A percentile compares a stretch with the other conserved stretches of the same genome.
These are phyloP conservation scores for Yamadazyma sp. DNA, from an alignment of 805 yeast genomes.

Conservation along the genomic window DNA sequence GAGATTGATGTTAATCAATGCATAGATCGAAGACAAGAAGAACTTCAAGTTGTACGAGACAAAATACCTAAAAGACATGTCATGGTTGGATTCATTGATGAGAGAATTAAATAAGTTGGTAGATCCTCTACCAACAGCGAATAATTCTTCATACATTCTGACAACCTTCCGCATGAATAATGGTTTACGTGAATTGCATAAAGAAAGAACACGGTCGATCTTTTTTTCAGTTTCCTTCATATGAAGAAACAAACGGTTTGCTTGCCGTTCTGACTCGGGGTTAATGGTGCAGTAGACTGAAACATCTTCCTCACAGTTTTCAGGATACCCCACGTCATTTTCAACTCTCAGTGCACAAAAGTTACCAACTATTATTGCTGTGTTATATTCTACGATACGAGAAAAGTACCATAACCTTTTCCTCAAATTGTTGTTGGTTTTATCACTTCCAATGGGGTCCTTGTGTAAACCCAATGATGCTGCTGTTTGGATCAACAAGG, in stretches of 20 bases:
- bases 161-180: neutral
- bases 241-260: neutral
- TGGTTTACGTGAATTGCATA: constrained; percentile 4
- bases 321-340: neutral
- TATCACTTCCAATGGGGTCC: constrained; percentile 29
- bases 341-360: neutral
- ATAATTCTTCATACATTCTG: neutral
- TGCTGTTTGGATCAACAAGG: constrained; percentile 40
- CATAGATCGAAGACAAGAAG: constrained; percentile 20
- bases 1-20: constrained; percentile 18
- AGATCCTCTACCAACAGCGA: neutral
- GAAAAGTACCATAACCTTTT: constrained; percentile 23
- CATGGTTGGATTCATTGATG: neutral
- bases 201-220: constrained; percentile 11
- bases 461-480: constrained; percentile 38
- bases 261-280: constrained; percentile 3
- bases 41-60: constrained; percentile 4
- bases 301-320: neutral
- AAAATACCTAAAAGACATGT: neutral
- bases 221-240: constrained; percentile 1
- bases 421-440: constrained; percentile 19
- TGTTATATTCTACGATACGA: neutral
- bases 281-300: neutral
- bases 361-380: neutral
- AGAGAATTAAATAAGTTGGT: neutral